These are phyloP conservation scores for Jackrogersella minutella DNA, from an alignment of 495 filamentous ascomycete species.

Conservation along the genomic window DNA sequence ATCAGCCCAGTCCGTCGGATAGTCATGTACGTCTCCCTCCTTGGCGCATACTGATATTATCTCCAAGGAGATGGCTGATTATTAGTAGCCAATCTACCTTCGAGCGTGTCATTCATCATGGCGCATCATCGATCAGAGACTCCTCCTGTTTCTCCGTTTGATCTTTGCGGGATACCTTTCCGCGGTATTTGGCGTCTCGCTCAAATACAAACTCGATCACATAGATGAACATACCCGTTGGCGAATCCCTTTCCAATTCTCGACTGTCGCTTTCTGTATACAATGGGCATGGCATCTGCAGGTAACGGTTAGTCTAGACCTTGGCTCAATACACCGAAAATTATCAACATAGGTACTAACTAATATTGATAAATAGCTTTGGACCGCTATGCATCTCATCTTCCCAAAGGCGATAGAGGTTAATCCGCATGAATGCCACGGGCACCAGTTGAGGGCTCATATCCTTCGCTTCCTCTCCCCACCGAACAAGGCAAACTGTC, in stretches of 20 bases:
- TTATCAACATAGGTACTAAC: constrained; percentile 13
- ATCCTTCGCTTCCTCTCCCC: constrained; percentile 50
- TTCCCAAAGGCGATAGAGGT: constrained; percentile 49
- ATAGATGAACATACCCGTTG: constrained; percentile 44
- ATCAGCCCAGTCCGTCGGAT: constrained; percentile 10
- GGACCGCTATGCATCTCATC: constrained; percentile 60
- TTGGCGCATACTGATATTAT: neutral
- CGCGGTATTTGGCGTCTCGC: constrained; percentile 47
- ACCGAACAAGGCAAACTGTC: constrained; percentile 43
- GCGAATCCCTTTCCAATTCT: constrained; percentile 58
- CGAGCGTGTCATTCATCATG: constrained; percentile 63
- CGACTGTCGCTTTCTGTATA: constrained; percentile 52
- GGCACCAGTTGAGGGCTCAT: constrained; percentile 21
- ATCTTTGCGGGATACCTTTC: constrained; percentile 55
- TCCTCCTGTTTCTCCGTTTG: constrained; percentile 50
- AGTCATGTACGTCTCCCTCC: constrained; percentile 45
- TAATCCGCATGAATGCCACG: constrained; percentile 20
- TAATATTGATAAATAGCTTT: constrained; percentile 41
- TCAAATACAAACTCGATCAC: constrained; percentile 51
- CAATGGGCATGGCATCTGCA: constrained; percentile 56
- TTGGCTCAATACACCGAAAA: neutral
- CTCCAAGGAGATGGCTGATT: constrained; percentile 25
- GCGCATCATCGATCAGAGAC: constrained; percentile 51
- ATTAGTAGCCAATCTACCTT: constrained; percentile 55
- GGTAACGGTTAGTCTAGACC: constrained; percentile 33